Base-by-base conservation (phyloP, 495 filamentous ascomycete genomes). In the Neurospora tetraspora region DNA sequence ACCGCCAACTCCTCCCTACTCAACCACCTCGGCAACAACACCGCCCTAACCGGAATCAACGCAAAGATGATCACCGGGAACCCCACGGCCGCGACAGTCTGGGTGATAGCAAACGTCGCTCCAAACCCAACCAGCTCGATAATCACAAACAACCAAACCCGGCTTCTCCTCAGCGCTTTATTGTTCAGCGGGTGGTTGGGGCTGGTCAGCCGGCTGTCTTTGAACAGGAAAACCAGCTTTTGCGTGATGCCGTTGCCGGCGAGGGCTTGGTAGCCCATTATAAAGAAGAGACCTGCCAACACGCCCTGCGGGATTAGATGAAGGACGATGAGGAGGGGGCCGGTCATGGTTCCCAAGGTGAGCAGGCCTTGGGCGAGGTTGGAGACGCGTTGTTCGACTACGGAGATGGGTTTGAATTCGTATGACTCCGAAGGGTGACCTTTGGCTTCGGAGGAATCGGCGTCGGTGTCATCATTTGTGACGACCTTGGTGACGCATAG, bases 41-140 rank as follows among this genome's bases (percentile, higher is more conserved):
- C 85, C 10, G 90, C 90, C 10, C 95, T 84, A 2, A 92, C 79
- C 0, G 94, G 95, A n/a, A 98, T 90, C 18, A 97, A 81, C 20
- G 89, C 76, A 14, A 96, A 77, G 78, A 98, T 96, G 71, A 97
- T 88, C 9, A 97, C 88, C 5, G 95, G 95, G 78, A 97, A 98
- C 3, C 95, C 93, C 47, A 98, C 96, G 18, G 95, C 95, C 10
- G 93, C 95, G 69, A 97, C 93, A 0, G 95, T 97, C 81, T 98
- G 94, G 10, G 94, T 95, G 76, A 97, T 95, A n/a, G 93, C 94
- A 79, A 98, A 96, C 3, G 92, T 97, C 2, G 90, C 92, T 5
- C 85, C 93, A 76, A 98, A 96, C 1, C 92, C 93, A 39, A 92
- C 16, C 6, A 96, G 81, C 80, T 97, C 91, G n/a, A 94, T 79